Base-by-base conservation (phyloP, 306 rosid species). In the Rosa lucieae region DNA sequence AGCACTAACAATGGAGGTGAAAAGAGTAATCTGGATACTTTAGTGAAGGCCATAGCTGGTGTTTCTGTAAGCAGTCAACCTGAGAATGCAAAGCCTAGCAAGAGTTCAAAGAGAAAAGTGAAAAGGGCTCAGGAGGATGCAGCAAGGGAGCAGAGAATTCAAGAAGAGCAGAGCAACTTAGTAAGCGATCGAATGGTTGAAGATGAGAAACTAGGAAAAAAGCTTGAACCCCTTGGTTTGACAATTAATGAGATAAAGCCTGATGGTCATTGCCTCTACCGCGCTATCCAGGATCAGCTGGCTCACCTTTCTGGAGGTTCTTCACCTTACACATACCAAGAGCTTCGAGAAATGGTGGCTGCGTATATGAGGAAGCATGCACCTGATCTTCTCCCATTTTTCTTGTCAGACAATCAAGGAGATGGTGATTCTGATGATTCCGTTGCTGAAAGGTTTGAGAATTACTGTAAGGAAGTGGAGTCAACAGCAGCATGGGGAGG, bases 401-500 rank as follows among this genome's bases (percentile, higher is more conserved):
- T 87, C 77, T 88, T 90, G 39, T 90, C 94, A 0, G 97, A 96
- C 78, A 91, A 89, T 71, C 59, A 71, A 26, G 63, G 69, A 8
- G 94, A 86, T 73, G 89, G 62, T 12, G 88, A 80, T 76, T 88
- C 92, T 14, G 85, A 87, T 58, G 87, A 70, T 78, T 85, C 89
- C 23, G 87, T 53, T 18, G 74, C 88, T 42, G 83, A 82, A 67
- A 90, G 89, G 81, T 96, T 96, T 42, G 97, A 96, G 84, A 80
- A 79, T 68, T 90, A 93, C 86, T 96, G 98, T 80, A 91, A 89
- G 81, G 96, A 91, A 78, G 96, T 93, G 52, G 96, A 93, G 77
- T 85, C 94, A 37, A 91, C 99, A 0, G 96, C 96, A n/a, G 82
- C 86, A n/a, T 95, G 99, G 98, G 99, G 98, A 35, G 99, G 98